Conservation (phyloP, 2,329 filamentous ascomycete genomes). For the Penicillium sp. region DNA sequence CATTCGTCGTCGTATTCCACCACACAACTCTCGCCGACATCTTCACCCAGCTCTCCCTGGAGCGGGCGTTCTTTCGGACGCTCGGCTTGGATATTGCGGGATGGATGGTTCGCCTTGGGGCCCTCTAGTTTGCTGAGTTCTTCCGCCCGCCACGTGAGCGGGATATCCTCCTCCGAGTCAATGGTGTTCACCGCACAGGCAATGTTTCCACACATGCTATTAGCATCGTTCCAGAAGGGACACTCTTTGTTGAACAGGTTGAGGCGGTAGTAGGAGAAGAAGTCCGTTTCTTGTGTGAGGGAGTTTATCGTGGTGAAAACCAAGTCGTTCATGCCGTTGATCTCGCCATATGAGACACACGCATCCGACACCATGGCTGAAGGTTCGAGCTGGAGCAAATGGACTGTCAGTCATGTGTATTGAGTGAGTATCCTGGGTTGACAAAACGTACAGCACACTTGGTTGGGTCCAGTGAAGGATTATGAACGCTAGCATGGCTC, state of each 20-base stretch:
- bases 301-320: constrained; percentile 69
- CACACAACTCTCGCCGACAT: constrained; percentile 89
- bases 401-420: constrained; percentile 3
- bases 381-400: constrained; percentile 62
- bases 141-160: constrained; percentile 79
- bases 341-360: constrained; percentile 83
- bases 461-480: constrained; percentile 30
- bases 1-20: constrained; percentile 96
- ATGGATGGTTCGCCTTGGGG: constrained; percentile 80
- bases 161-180: constrained; percentile 90
- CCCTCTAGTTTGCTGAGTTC: constrained; percentile 88
- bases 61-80: constrained; percentile 62
- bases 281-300: constrained; percentile 80
- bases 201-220: constrained; percentile 92
- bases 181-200: constrained; percentile 91
- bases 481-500: constrained; percentile 40
- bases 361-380: constrained; percentile 85
- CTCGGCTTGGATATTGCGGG: constrained; percentile 62
- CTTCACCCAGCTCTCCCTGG: constrained; percentile 70
- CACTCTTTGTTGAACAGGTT: constrained; percentile 92
- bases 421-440: background rate
- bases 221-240: constrained; percentile 90
- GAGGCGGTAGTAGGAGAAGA: constrained; percentile 93
- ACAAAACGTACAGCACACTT: constrained; percentile 49
- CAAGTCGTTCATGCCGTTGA: constrained; percentile 71